Percentiles rank a stretch among this genome's conserved stretches.
These are phyloP conservation scores for Neofusicoccum parvum DNA, from an alignment of 2,329 filamentous ascomycete genomes.

Conservation along the genomic window DNA sequence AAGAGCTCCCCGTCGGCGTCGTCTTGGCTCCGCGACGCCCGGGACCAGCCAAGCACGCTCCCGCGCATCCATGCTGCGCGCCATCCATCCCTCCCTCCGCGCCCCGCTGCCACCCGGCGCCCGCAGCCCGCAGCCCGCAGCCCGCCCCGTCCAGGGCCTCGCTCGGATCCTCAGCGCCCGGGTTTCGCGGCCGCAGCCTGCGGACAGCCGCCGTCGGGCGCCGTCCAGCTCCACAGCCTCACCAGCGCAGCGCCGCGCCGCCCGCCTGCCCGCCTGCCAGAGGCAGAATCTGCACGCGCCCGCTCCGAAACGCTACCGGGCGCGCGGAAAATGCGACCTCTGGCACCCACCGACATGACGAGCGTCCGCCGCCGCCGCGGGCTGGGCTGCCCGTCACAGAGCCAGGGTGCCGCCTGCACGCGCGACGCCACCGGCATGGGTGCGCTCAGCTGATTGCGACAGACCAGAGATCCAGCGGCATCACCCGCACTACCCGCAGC, in stretches of 20 bases:
- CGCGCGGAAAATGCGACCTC: conserved; percentile 13
- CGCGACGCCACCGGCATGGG: conserved; percentile 18
- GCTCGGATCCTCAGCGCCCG: neutral
- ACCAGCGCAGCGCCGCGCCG: too few relatives aligned
- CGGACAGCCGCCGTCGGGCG: too few relatives aligned
- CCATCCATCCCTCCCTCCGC: conserved; percentile 1
- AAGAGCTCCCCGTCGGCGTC: neutral
- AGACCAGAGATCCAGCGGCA: conserved; percentile 18
- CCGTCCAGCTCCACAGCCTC: too few relatives aligned
- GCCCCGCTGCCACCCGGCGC: conserved; percentile 1
- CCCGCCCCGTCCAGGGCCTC: too few relatives aligned
- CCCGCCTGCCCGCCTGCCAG: neutral
- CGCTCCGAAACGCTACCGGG: conserved; percentile 17
- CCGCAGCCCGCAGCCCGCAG: neutral
- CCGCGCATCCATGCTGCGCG: conserved; percentile 6
- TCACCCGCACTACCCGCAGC: conserved; percentile 20
- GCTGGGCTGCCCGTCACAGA: conserved; percentile 10
- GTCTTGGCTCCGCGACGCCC: neutral
- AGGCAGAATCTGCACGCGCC: conserved; percentile 15
- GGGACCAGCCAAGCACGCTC: neutral
- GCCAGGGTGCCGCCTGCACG: conserved; percentile 12
- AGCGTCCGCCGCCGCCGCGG: conserved; percentile 9
- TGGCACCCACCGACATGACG: conserved; percentile 11
- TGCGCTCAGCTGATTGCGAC: conserved; percentile 20
- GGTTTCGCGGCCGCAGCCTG: neutral